A percentile compares a stretch with the other conserved stretches of the same genome.
Evolutionary conservation across 1,139 yeast genomes (phyloP).

Genomic region (Yamadazyma songkhlaensis): DNA sequence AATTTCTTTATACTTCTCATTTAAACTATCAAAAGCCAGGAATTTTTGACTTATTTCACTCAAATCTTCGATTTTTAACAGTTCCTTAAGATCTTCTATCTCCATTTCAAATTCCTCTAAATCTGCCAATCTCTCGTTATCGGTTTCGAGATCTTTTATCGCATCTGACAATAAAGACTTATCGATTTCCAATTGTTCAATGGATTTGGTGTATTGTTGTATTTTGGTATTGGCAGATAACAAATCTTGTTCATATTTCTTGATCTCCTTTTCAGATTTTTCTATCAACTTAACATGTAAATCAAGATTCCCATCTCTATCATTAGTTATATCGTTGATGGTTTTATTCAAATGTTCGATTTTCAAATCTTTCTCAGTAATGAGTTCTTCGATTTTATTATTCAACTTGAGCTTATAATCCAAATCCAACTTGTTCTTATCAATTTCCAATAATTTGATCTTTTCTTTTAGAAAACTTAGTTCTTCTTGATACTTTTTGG

Average conservation of each 20-base stretch:
- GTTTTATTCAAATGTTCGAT: conserved; percentile 11
- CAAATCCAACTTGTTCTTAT: conserved; percentile 17
- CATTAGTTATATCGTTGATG: conserved; percentile 9
- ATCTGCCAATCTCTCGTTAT: background rate
- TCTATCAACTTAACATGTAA: conserved; percentile 7
- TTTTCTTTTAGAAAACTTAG: conserved; percentile 7
- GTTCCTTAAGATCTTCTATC: conserved; percentile 1
- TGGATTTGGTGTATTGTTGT: conserved; percentile 3
- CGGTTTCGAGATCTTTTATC: background rate
- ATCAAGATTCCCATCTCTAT: conserved; percentile 8
- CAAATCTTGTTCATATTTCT: conserved; percentile 10
- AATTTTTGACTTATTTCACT: conserved; percentile 1
- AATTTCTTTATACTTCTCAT: background rate
- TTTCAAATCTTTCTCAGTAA: conserved; percentile 24
- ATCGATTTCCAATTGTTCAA: conserved; percentile 2
- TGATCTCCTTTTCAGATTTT: conserved; percentile 10
- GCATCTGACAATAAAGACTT: background rate
- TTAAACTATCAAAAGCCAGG: conserved; percentile 4
- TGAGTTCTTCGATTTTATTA: conserved; percentile 26
- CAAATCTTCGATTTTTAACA: conserved; percentile 5
- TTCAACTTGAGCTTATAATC: conserved; percentile 29
- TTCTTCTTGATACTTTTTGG: background rate
- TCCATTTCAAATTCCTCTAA: conserved; percentile 3
- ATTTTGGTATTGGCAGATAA: conserved; percentile 8
- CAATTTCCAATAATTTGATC: conserved; percentile 8